Base-by-base conservation (phyloP, 257 asterid genomes). In the Solanum pinnatisectum region DNA sequence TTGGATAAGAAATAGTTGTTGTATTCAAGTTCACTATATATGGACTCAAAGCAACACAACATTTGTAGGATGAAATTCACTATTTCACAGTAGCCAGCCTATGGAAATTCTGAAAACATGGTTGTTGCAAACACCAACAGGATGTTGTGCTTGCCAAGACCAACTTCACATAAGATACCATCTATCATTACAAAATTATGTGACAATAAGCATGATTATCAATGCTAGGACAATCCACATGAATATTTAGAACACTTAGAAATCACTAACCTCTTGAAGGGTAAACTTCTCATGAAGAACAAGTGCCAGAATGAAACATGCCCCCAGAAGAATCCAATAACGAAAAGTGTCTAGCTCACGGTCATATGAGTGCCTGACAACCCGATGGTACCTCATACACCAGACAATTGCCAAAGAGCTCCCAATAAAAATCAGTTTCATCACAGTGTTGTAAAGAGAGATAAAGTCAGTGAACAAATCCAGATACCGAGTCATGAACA, bases 361-460 rank as follows among this genome's bases (percentile, higher is more conserved):
- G 89, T 96, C 98, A 89, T 95, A 96, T 78, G 99, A 93, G 67
- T 98, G 96, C 92, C 89, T 95, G 83, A 96, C 95, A 84, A 87
- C 91, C 32, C 86, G 91, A 90, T 96, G 95, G 90, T 91, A 93
- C 92, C 96, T 92, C 98, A 96, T 96, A 85, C 98, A 95, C 95
- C 97, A 96, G 32, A 96, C 96, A 88, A 95, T 95, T 74, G 98
- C 97, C 90, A 96, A 72, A 89, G 99, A 92, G 90, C 98, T 96
- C 63, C 92, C 98, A 83, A 96, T 93, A 90, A 96, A 96, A 85
- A 96, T 97, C 92, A 96, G 72, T 86, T 96, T 96, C 99, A 96
- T 96, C 40, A 95, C 87, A 79, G 98, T 89, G 83, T 96, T 96
- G 88, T 96, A 96, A 39, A 95, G 90, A 30, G 99, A 95, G 85